Base-by-base conservation (phyloP, 2,329 filamentous ascomycete species). In the Thelonectria rubi region DNA sequence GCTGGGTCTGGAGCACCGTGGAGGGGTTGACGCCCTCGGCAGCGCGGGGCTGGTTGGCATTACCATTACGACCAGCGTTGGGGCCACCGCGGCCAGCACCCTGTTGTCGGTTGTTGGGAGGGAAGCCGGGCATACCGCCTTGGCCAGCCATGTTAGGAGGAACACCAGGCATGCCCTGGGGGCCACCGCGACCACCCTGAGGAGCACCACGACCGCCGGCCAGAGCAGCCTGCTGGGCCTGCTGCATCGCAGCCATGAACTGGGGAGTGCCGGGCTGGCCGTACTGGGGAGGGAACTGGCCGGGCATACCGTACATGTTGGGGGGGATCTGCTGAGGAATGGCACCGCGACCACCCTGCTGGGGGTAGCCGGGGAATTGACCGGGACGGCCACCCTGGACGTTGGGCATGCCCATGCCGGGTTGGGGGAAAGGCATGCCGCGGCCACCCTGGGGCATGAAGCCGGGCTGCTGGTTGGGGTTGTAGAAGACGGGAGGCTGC, bases 401-500 rank as follows among this genome's bases (percentile, higher is more conserved):
- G 72, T 85, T 87, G 60, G 91, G 90, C 77, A 90, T 85, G 63
- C 82, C 84, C 80, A 90, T 87, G 58, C 81, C 85, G 52, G 81
- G 81, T 75, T 89, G 86, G 37, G 86, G 85, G 83, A 90, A 91
- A 53, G 86, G 86, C 78, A 90, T 87, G 58, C 87, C 88, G 63
- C 88, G 87, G 59, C 88, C 86, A 63, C 82, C 86, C 73, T 86
- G 83, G 64, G 86, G 86, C 67, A 89, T 82, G 82, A 89, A 91
- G 63, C 84, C 85, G 66, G 89, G 88, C 82, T 93, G 88, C 80
- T 93, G 88, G 54, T 91, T 91, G 68, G 92, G 91, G 65, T 90
- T 91, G 78, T 97, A 97, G 86, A 95, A 98, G 82, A 98, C 93
- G 60, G 92, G 89, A 60, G 92, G 89, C 77, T 92, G 92, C 86